Conservation (phyloP, 1,139 yeast species). For the Blastobotrys ciferrii region DNA sequence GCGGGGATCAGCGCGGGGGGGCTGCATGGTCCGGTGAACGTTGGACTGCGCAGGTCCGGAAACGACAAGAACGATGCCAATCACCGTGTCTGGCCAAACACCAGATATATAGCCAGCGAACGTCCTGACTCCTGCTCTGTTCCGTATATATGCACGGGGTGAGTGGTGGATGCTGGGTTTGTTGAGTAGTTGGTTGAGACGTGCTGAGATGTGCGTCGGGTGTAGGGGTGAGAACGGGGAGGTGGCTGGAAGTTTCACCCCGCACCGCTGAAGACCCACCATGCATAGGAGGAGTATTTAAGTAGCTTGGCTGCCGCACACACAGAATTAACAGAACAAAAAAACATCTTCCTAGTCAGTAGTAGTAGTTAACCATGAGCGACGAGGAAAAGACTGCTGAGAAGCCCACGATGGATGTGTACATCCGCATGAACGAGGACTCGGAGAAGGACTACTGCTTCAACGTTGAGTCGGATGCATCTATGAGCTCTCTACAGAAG, state of each 20-base stretch:
- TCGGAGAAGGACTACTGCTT: constrained; percentile 87
- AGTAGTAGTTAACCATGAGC: background rate
- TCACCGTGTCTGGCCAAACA: too few relatives aligned
- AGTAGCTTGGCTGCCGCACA: background rate
- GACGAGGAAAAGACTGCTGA: background rate
- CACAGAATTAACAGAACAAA: too few relatives aligned
- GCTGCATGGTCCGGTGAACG: too few relatives aligned
- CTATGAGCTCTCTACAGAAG: constrained; percentile 56
- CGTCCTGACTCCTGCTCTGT: too few relatives aligned
- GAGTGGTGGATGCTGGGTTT: too few relatives aligned
- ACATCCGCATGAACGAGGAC: constrained; percentile 82
- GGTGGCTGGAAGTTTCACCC: background rate
- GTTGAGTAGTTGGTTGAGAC: too few relatives aligned
- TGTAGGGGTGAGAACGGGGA: background rate
- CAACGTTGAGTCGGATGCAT: constrained; percentile 53
- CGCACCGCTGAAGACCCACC: background rate
- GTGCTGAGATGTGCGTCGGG: background rate
- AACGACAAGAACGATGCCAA: too few relatives aligned
- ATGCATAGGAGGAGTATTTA: background rate
- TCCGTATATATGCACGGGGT: too few relatives aligned
- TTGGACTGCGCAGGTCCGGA: too few relatives aligned
- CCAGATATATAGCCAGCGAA: too few relatives aligned
- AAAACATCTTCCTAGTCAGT: too few relatives aligned
- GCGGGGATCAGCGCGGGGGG: too few relatives aligned
- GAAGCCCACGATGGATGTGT: constrained; percentile 52